These are phyloP conservation scores for Phoenix roebelenii DNA, from an alignment of 176 grass and related monocot species.

Conservation along the genomic window DNA sequence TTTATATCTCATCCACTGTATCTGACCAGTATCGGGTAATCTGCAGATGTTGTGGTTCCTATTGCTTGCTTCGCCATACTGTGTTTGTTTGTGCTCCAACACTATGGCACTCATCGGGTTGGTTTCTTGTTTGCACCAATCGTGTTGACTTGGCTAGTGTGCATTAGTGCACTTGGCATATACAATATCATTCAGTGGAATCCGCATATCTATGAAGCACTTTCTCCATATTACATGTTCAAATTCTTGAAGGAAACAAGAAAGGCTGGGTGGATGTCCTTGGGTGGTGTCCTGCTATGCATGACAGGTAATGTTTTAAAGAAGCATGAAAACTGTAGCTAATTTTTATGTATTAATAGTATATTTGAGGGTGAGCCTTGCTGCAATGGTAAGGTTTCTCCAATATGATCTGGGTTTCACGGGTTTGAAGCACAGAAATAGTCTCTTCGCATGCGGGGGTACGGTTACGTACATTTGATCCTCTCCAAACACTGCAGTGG, in stretches of 20 bases:
- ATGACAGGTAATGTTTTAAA: slow-evolving; percentile 64
- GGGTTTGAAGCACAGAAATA: no score
- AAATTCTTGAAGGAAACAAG: slow-evolving; percentile 93
- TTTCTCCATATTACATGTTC: slow-evolving; percentile 86
- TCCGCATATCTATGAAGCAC: slow-evolving; percentile 70
- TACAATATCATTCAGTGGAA: slow-evolving; percentile 97
- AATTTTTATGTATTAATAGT: neutral
- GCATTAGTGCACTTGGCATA: slow-evolving; percentile 79
- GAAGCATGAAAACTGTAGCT: slow-evolving; percentile 8
- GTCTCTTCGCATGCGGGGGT: no score
- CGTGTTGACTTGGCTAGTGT: slow-evolving; percentile 77
- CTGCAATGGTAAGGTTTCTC: no score
- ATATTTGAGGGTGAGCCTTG: no score
- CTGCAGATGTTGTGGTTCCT: slow-evolving; percentile 82
- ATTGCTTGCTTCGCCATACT: slow-evolving; percentile 77
- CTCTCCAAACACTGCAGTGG: no score
- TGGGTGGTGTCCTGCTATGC: slow-evolving; percentile 94
- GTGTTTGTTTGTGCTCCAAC: slow-evolving; percentile 89
- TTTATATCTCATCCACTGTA: slow-evolving; percentile 2
- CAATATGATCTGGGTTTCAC: no score
- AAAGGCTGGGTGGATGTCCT: slow-evolving; percentile 93
- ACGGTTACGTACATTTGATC: no score
- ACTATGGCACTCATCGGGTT: slow-evolving; percentile 81
- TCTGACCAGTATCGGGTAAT: no score
- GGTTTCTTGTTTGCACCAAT: slow-evolving; percentile 94